A percentile compares a stretch with the other conserved stretches of the same genome.
These are phyloP conservation scores for Erigeron canadensis DNA, from an alignment of 129 eudicot species.

Conservation along the genomic window DNA sequence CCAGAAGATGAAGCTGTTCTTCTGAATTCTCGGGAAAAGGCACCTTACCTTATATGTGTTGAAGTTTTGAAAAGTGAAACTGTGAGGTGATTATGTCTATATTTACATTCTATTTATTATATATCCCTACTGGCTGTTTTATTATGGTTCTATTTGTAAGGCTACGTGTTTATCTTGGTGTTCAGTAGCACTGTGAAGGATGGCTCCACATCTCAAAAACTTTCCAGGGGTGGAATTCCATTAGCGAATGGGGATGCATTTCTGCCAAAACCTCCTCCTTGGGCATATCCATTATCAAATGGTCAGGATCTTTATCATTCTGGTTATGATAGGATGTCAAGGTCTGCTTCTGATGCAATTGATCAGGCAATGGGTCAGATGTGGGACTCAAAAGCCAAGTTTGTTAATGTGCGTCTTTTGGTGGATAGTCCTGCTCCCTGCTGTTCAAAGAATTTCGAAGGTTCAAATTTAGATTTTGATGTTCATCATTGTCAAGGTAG, in stretches of 20 bases:
- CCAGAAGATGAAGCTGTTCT: constrained; percentile 99
- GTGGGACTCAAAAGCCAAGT: constrained; percentile 93
- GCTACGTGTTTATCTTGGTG: not conserved
- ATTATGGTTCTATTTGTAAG: constrained; percentile 11
- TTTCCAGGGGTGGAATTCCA: constrained; percentile 92
- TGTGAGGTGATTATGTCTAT: constrained; percentile 50
- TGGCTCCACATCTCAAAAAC: constrained; percentile 61
- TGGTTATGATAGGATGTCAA: constrained; percentile 85
- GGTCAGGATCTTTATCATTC: constrained; percentile 68
- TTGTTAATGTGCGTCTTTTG: constrained; percentile 71
- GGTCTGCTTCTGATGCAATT: constrained; percentile 93
- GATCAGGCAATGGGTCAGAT: constrained; percentile 95
- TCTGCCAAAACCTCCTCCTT: constrained; percentile 95
- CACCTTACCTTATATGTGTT: constrained; percentile 90
- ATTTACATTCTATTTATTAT: not conserved
- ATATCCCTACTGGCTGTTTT: not conserved
- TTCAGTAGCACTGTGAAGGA: constrained; percentile 62
- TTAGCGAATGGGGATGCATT: constrained; percentile 96
- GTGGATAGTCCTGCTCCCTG: constrained; percentile 56
- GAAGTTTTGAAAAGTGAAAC: constrained; percentile 89
- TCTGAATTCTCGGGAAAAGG: constrained; percentile 94
- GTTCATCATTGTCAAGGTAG: constrained; percentile 40
- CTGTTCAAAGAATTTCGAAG: constrained; percentile 34
- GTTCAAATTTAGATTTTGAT: constrained; percentile 38
- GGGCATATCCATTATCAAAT: constrained; percentile 91